Base-by-base conservation (phyloP, 176 grass and related monocot species). In the Miscanthus lutarioriparius region DNA sequence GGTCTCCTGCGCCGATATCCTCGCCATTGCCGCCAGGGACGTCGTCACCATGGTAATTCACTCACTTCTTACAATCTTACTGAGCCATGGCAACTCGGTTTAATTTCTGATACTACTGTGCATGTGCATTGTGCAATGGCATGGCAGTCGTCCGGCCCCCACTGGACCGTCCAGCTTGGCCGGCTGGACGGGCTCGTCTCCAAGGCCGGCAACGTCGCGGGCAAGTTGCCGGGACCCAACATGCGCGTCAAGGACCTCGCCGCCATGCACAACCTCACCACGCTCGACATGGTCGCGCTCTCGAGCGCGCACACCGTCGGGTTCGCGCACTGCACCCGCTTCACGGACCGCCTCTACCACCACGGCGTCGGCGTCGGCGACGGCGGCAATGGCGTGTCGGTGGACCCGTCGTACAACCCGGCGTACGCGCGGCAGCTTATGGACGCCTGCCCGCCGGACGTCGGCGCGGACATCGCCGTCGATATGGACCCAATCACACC, bases 261-360 rank as follows among this genome's bases (percentile, higher is more conserved):
- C 36, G 51, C 17, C 7, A 54, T 89, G 43, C 51, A 87, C 67
- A 69, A 54, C 59, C 72, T 94, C 51, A 76, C 72, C 4, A 13
- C 54, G 67, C 63, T 36, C 7, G 87, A 94, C 63, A 70, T 91
- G 89, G 84, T 91, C 15, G 87, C 92, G 33, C 92, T 94, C 82
- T 94, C 89, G 37, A 91, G 89, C 8, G 95, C 86, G 11, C 95
- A 94, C 80, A 94, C 90, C 28, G 88, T 94, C 26, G 95, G 95
- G 28, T 86, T 94, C 77, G 84, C 92, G 3, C 92, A 94, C 65
- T 97, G 92, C 74, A 83, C 67, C 80, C 71, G 79, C 74, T 87
- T 97, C 90, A 9, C 76, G 5, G 68, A 7, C 22, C 90, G 95
- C 72, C 80, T 97, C 25, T 94, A 97, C 61, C 65, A 64, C 20